Evolutionary conservation across 148 eudicot species (phyloP).

Genomic region (Rhododendron simsii): DNA sequence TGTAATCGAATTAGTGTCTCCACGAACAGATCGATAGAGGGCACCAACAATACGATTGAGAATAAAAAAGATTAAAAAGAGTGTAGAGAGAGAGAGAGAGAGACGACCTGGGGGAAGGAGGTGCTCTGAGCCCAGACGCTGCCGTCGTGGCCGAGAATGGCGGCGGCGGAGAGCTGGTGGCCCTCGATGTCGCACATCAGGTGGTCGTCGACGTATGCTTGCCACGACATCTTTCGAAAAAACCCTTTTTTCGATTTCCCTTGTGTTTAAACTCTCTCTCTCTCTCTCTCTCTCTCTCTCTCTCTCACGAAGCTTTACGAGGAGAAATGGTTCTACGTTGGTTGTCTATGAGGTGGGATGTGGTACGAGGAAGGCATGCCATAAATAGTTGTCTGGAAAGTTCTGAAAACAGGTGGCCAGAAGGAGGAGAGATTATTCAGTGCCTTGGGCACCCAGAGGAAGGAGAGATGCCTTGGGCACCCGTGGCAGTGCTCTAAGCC

Average conservation of each 20-base stretch:
- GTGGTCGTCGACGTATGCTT: slow-evolving; percentile 41
- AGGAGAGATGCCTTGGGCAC: no score
- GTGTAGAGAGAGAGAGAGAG: background rate
- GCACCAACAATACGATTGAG: background rate
- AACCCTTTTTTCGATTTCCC: background rate
- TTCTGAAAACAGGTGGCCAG: background rate
- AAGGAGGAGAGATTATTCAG: no score
- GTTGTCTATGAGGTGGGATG: background rate
- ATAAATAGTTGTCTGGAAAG: slow-evolving; percentile 6
- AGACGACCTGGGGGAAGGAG: slow-evolving; percentile 32
- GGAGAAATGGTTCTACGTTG: background rate
- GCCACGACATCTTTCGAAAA: slow-evolving; percentile 36
- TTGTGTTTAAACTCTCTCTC: no score
- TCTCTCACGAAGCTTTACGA: background rate
- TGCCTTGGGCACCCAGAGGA: no score
- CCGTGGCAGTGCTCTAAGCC: no score
- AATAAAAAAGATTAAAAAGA: background rate
- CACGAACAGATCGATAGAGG: background rate
- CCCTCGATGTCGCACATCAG: slow-evolving; percentile 44
- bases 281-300: background rate
- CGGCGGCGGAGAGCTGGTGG: slow-evolving; percentile 32
- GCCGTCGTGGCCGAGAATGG: slow-evolving; percentile 40
- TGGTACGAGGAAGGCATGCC: background rate
- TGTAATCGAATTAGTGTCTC: background rate
- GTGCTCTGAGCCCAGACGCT: slow-evolving; percentile 40